Percentiles rank a stretch among this genome's conserved stretches.
phyloP scores from a whole-genome alignment of 2,329 filamentous ascomycete species.

The Helotiales sp. region DNA sequence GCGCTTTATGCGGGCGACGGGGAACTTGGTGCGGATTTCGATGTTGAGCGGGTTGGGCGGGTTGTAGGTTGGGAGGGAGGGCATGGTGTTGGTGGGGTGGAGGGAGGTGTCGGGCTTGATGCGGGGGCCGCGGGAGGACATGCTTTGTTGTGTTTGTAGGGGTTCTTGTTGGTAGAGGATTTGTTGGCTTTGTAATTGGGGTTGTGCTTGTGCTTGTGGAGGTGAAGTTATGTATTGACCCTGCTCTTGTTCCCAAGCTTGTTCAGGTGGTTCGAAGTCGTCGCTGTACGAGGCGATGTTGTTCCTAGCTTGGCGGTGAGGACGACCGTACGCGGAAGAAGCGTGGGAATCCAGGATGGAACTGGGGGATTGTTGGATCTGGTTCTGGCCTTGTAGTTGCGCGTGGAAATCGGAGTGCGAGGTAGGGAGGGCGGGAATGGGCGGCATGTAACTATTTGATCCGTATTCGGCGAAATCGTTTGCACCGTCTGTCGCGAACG shows the following conservation, averaged over 20 bases:
- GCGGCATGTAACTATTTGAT: constrained; percentile 37
- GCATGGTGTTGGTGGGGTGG: constrained; percentile 2
- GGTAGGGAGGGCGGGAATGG: constrained; percentile 38
- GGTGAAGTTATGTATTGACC: constrained; percentile 4
- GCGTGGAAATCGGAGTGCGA: constrained; percentile 32
- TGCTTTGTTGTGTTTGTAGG: constrained; percentile 18
- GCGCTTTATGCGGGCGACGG: constrained; percentile 94
- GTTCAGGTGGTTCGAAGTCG: constrained; percentile 8
- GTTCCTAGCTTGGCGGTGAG: constrained; percentile 14
- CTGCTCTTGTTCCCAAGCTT: background rate
- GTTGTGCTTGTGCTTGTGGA: background rate
- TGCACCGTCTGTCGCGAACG: constrained; percentile 19
- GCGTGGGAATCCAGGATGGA: constrained; percentile 16
- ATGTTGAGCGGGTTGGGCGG: constrained; percentile 53
- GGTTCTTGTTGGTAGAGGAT: background rate
- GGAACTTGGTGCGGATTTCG: constrained; percentile 92
- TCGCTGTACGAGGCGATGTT: constrained; percentile 19
- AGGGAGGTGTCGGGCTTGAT: constrained; percentile 24
- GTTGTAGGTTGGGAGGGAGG: constrained; percentile 43
- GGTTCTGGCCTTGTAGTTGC: constrained; percentile 20
- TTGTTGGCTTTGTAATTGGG: background rate
- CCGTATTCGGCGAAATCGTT: constrained; percentile 28
- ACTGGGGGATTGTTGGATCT: constrained; percentile 29
- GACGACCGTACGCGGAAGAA: constrained; percentile 6
- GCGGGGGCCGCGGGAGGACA: constrained; percentile 28